Evolutionary conservation across 805 yeast genomes (phyloP).

Genomic region (Candida yuanshanica): DNA sequence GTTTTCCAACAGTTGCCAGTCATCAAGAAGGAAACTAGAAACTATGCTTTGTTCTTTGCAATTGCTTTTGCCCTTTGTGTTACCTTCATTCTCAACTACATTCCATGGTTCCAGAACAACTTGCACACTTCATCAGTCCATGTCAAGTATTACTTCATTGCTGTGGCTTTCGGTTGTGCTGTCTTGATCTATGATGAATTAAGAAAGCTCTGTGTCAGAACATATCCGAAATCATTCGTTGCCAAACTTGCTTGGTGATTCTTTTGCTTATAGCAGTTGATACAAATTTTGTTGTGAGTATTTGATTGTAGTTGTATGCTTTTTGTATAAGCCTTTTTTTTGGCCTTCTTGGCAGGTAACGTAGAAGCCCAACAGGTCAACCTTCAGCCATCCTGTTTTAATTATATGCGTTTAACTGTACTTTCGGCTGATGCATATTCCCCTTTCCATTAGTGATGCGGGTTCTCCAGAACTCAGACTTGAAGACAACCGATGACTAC

Average conservation of each 20-base stretch:
- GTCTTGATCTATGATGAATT: constrained; percentile 37
- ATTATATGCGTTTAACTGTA: too few relatives aligned
- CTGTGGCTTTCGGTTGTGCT: constrained; percentile 39
- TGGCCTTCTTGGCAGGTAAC: too few relatives aligned
- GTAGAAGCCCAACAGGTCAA: too few relatives aligned
- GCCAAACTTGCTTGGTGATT: constrained; percentile 39
- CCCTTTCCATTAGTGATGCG: too few relatives aligned
- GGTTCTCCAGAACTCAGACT: too few relatives aligned
- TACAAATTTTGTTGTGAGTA: too few relatives aligned
- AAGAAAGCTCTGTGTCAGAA: constrained; percentile 33
- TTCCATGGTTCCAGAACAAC: constrained; percentile 32
- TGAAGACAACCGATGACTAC: too few relatives aligned
- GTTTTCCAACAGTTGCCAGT: constrained; percentile 37
- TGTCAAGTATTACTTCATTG: constrained; percentile 40
- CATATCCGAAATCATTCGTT: constrained; percentile 31
- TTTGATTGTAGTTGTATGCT: too few relatives aligned
- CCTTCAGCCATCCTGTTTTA: too few relatives aligned
- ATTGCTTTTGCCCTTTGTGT: constrained; percentile 31
- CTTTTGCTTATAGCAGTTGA: background rate
- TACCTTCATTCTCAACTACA: constrained; percentile 38
- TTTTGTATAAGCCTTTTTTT: too few relatives aligned
- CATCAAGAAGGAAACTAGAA: constrained; percentile 22
- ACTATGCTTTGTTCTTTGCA: constrained; percentile 27
- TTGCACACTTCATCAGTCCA: constrained; percentile 36
- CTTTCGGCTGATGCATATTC: too few relatives aligned